Base-by-base conservation (phyloP, 139 green algal species). In the Axilococcus clingmanii region DNA sequence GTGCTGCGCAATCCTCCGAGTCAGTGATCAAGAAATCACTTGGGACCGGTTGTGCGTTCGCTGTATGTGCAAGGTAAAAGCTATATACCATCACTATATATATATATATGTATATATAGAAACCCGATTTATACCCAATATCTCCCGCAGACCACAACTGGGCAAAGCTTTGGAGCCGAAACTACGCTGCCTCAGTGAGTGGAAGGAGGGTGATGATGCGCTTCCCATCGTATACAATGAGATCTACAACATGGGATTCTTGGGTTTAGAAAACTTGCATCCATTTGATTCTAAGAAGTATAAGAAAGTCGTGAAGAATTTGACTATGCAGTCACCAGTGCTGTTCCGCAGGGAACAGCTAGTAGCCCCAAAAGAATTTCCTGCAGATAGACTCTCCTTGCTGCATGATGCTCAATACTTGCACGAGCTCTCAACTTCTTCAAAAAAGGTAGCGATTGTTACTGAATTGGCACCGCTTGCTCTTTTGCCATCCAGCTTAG, bases 281-380 rank as follows among this genome's bases (percentile, higher is more conserved):
- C 78, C 77, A 17, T 91, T 93, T 57, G 83, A 93, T 52, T 51
- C 53, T 32, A 76, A 78, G 44, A 93, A 93, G 61, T 90, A 81
- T 29, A 7, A 30, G 15, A 68, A 63, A 9, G 63, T 82, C 6
- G 42, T 79, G 16, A 8, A 25, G 0, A 15, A 24, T 12, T 55
- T 83, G 35, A n/a, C n/a, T n/a, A n/a, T n/a, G n/a, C 37, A 62
- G 37, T 19, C 24, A 1, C 20, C 43, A 3, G 51, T 34, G 0
- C 12, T 72, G 20, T 30, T 71, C 25, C 1, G 16, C 7, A 14
- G 12, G 2, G 14, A 30, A 37, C 65, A 75, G 48, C 33, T 69
- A 29, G 56, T 61, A 25, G 22, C 46, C 49, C 41, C 65, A 4
- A 5, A 20, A 29, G 65, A 68, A 51, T 68, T 64, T 2, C 44